Base-by-base conservation (phyloP, 768 basidiomycete genomes). In the Holtermanniella nyarrowii region DNA sequence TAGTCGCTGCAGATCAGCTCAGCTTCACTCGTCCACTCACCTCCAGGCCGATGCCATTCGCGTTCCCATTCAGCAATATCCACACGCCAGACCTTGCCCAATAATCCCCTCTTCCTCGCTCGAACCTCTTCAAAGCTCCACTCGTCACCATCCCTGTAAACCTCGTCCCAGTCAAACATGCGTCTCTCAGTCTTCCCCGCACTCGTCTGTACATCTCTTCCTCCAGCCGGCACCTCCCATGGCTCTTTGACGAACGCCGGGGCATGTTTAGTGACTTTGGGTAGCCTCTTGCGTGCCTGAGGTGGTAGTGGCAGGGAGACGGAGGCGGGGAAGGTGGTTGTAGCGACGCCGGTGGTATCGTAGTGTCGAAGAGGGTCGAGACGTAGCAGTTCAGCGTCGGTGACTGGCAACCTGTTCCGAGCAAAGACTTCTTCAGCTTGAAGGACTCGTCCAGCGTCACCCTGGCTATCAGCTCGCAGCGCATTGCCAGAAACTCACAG, bases 111-210 rank as follows among this genome's bases (percentile, higher is more conserved):
- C 27, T 65, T 56, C 46, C 73, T 74, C n/a, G 73, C 71, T 42
- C 71, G 47, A 21, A 27, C 82, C 82, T 76, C 91, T 63, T 86
- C 82, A 21, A 83, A 81, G 61, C 86, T 84, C 72, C 85, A 93
- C 68, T 96, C 90, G 1, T 80, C 76, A 1, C 81, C 78, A 46
- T 85, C 82, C 26, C 80, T 79, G n/a, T 82, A 86, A 11, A 72
- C 70, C 61, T 82, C 85, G 13, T 89, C 56, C 70, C 72, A 73
- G 41, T 63, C 62, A 50, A 72, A 71, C 61, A 68, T 68, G 50
- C 72, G 46, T 41, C 61, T 46, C 48, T 73, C 70, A 2, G 63
- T 50, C 53, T 72, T 67, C 13, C 66, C 68, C 26, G 48, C 57
- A 5, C 53, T 55, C 13, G 54, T 56, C 21, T 57, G 59, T 2